phyloP scores from a whole-genome alignment of 352 stramenopile genomes.

The Phytopythium boreale region DNA sequence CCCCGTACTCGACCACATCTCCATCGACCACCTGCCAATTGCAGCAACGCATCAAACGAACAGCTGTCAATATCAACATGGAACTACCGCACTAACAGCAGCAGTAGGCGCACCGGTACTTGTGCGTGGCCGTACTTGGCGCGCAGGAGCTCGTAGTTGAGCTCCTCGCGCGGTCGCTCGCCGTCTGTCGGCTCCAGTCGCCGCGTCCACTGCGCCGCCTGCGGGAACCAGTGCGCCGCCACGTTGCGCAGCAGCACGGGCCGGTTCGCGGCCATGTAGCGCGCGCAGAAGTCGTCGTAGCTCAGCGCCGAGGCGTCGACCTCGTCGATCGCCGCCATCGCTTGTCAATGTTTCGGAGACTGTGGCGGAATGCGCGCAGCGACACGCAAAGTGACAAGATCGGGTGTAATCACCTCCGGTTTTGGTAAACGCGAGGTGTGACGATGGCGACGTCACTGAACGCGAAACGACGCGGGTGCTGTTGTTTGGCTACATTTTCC shows the following conservation, averaged over 20 bases:
- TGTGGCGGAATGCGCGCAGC: not conserved
- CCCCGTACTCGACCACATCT: constrained; percentile 53
- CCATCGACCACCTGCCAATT: constrained; percentile 53
- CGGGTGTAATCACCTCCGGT: not conserved
- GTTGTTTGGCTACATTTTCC: not conserved
- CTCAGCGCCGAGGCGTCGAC: constrained; percentile 49
- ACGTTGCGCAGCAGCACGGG: constrained; percentile 73
- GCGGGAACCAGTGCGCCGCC: constrained; percentile 22
- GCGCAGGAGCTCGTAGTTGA: constrained; percentile 44
- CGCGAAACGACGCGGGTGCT: not conserved
- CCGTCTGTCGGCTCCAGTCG: constrained; percentile 7
- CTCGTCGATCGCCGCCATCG: constrained; percentile 37
- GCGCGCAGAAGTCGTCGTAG: constrained; percentile 70
- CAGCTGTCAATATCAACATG: constrained; percentile 1
- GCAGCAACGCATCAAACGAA: not conserved
- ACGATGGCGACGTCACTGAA: not conserved
- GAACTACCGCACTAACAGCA: not conserved
- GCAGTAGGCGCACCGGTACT: constrained; percentile 36
- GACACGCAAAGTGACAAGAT: not conserved
- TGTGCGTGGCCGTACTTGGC: constrained; percentile 40
- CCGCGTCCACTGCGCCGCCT: constrained; percentile 22
- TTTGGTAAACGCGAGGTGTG: not conserved
- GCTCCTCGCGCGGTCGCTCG: constrained; percentile 12
- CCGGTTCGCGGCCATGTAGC: constrained; percentile 67
- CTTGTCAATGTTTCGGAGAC: not conserved